phyloP scores from a whole-genome alignment of 306 rosid species.

The Inga laurina region DNA sequence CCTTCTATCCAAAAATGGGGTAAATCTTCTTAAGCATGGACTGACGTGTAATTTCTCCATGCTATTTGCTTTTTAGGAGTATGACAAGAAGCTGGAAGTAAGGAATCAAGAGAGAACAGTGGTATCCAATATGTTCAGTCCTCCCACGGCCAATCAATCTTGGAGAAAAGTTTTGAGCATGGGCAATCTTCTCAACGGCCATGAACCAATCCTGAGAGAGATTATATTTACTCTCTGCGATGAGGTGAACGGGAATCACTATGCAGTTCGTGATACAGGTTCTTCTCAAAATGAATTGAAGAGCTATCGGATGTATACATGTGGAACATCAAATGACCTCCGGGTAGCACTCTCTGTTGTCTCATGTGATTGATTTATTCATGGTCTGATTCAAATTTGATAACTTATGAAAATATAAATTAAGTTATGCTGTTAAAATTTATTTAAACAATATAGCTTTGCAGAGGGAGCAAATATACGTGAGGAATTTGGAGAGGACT shows the following conservation, averaged over 20 bases:
- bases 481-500: background rate
- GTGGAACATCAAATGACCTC: conserved; percentile 90
- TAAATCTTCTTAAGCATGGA: conserved; percentile 14
- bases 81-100: conserved; percentile 63
- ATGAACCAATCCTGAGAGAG: conserved; percentile 86
- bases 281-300: conserved; percentile 66
- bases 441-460: too few species aligned
- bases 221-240: conserved; percentile 73
- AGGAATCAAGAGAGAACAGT: conserved; percentile 62
- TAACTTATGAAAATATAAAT: background rate
- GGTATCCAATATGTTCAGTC: conserved; percentile 75
- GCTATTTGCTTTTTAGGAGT: conserved; percentile 48
- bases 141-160: conserved; percentile 90
- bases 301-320: conserved; percentile 84
- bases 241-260: conserved; percentile 71
- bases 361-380: conserved; percentile 72
- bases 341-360: conserved; percentile 86
- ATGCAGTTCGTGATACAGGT: conserved; percentile 53
- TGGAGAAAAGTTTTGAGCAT: conserved; percentile 96
- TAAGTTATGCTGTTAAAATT: background rate
- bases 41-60: conserved; percentile 34
- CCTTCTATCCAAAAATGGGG: too few species aligned
- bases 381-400: background rate
- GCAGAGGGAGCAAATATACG: background rate
- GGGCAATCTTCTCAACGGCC: conserved; percentile 99